A percentile compares a stretch with the other conserved stretches of the same genome.
These are phyloP conservation scores for Stipa capillata DNA, from an alignment of 176 grass and related monocot genomes.

Conservation along the genomic window DNA sequence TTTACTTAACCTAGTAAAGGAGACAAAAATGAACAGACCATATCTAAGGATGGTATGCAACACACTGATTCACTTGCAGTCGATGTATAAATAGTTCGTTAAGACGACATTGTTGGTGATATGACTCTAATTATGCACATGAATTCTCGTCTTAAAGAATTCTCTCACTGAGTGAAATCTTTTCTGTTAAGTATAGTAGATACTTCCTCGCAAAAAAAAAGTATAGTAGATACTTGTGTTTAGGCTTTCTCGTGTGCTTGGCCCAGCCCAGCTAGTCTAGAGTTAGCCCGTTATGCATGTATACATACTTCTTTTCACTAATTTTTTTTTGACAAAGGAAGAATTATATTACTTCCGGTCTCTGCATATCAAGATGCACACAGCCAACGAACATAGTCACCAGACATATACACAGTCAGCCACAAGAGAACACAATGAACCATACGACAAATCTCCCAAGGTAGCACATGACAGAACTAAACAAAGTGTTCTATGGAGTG, in stretches of 20 bases:
- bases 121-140: conserved; percentile 12
- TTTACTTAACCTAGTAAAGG: neutral
- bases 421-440: no score
- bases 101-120: conserved; percentile 8
- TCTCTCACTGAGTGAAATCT: neutral
- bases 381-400: no score
- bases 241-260: neutral
- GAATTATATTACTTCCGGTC: no score
- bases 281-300: neutral
- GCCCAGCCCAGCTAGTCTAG: neutral
- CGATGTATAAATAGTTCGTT: neutral
- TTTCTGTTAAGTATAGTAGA: neutral
- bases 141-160: neutral
- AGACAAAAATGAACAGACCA: neutral
- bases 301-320: neutral
- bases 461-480: no score
- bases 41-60: neutral
- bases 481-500: no score
- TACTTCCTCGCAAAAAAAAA: no score
- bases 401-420: no score
- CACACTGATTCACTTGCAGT: conserved; percentile 8
- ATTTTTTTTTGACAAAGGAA: no score
- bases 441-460: no score
- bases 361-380: no score
- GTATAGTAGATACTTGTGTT: neutral